Percentiles rank a stretch among this genome's conserved stretches.
phyloP scores from a whole-genome alignment of 202 grass and related monocot genomes.

The Schoenoplectus triqueter region DNA sequence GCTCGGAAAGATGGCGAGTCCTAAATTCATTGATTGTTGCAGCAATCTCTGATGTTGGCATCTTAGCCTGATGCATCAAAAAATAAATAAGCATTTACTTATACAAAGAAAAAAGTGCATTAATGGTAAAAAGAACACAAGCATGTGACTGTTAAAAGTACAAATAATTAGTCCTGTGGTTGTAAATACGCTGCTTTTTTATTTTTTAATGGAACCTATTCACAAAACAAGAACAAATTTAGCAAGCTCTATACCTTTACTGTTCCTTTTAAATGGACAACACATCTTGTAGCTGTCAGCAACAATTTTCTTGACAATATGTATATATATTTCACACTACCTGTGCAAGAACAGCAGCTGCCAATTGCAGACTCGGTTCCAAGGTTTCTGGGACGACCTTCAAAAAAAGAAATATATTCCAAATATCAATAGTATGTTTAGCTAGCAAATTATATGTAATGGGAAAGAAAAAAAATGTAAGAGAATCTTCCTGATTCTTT shows the following conservation, averaged over 20 bases:
- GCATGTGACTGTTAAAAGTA: slow-evolving; percentile 2
- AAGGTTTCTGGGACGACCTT: slow-evolving; percentile 98
- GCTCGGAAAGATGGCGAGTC: slow-evolving; percentile 89
- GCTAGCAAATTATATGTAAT: background rate
- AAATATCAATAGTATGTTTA: slow-evolving; percentile 30
- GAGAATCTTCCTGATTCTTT: background rate
- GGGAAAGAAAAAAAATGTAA: background rate
- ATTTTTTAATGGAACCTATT: background rate
- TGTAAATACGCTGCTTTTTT: slow-evolving; percentile 6
- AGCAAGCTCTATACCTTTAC: slow-evolving; percentile 30
- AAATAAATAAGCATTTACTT: slow-evolving; percentile 20
- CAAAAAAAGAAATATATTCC: slow-evolving; percentile 30
- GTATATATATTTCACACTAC: slow-evolving; percentile 42
- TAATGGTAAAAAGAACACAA: background rate
- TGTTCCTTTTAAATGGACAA: slow-evolving; percentile 5
- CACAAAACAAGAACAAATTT: background rate
- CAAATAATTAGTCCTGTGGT: background rate
- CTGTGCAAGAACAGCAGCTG: slow-evolving; percentile 97
- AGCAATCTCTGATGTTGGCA: slow-evolving; percentile 94
- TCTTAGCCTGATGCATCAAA: slow-evolving; percentile 64
- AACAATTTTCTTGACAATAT: too few species aligned
- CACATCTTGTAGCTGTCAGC: background rate
- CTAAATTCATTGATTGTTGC: slow-evolving; percentile 92
- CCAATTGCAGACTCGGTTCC: slow-evolving; percentile 98
- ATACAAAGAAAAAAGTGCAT: slow-evolving; percentile 9